Evolutionary conservation across 768 basidiomycete species (phyloP).

Genomic region (Phanerochaete carnosa): DNA sequence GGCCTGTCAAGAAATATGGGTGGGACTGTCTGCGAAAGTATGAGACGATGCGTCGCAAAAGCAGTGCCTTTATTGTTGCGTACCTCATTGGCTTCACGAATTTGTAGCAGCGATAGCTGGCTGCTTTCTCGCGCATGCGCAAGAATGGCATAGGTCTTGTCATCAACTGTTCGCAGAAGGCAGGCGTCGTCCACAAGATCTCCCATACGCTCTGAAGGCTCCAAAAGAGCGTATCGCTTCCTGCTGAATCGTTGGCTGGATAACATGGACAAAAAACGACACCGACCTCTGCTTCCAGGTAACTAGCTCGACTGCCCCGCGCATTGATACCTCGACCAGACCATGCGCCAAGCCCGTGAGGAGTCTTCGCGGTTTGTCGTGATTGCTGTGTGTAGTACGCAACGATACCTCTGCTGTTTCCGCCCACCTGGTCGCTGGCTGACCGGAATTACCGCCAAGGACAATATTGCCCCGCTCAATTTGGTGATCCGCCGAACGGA

Average conservation of each 20-base stretch:
- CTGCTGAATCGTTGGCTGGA: background rate
- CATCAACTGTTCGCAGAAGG: slow-evolving; percentile 23
- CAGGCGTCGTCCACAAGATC: slow-evolving; percentile 42
- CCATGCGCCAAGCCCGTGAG: slow-evolving; percentile 18
- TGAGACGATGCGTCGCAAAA: background rate
- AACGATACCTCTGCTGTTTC: background rate
- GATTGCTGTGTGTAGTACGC: background rate
- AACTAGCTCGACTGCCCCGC: slow-evolving; percentile 11
- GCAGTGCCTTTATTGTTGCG: background rate
- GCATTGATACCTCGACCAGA: slow-evolving; percentile 19
- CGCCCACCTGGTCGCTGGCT: background rate
- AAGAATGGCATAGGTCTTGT: slow-evolving; percentile 29
- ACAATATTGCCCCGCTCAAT: background rate
- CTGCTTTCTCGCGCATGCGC: slow-evolving; percentile 34
- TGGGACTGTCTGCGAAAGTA: background rate
- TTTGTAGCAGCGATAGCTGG: slow-evolving; percentile 15
- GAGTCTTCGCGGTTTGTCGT: slow-evolving; percentile 10
- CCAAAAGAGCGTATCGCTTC: background rate
- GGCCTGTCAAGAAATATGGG: slow-evolving; percentile 11
- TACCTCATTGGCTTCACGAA: background rate
- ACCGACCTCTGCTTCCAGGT: background rate
- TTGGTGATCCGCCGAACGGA: background rate
- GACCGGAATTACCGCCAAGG: background rate
- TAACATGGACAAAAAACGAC: background rate
- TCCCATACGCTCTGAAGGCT: background rate